phyloP scores from a whole-genome alignment of 306 rosid genomes.

The Abrus precatorius region DNA sequence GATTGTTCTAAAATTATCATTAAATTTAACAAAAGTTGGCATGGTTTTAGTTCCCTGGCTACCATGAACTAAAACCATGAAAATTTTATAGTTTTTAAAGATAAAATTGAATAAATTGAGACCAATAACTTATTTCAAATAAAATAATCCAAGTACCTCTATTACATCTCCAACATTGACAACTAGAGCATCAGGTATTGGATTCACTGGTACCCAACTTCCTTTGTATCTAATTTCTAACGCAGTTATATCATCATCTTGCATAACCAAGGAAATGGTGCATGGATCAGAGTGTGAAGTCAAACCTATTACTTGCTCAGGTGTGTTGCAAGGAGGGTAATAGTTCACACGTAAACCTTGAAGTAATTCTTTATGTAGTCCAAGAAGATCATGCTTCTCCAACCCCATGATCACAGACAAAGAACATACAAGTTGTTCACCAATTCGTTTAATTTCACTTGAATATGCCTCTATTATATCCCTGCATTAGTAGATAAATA shows the following conservation, averaged over 20 bases:
- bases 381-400: conserved; percentile 51
- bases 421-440: conserved; percentile 43
- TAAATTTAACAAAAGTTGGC: too few relatives aligned
- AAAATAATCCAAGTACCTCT: conserved; percentile 1
- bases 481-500: conserved; percentile 18
- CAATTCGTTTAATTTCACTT: conserved; percentile 47
- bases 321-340: conserved; percentile 57
- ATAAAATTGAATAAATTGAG: too few relatives aligned
- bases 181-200: conserved; percentile 45
- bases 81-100: too few relatives aligned
- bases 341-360: conserved; percentile 51
- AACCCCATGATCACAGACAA: conserved; percentile 53
- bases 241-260: conserved; percentile 50
- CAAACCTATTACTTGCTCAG: conserved; percentile 52
- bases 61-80: too few relatives aligned
- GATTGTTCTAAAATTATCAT: too few relatives aligned
- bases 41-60: too few relatives aligned
- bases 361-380: conserved; percentile 40
- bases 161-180: conserved; percentile 57
- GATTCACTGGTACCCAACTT: conserved; percentile 51
- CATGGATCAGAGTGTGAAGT: conserved; percentile 54
- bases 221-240: conserved; percentile 52
- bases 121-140: too few relatives aligned
- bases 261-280: conserved; percentile 56
- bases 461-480: conserved; percentile 53